phyloP scores from a whole-genome alignment of 345 rosid species.

The Hypericum androsaemum region DNA sequence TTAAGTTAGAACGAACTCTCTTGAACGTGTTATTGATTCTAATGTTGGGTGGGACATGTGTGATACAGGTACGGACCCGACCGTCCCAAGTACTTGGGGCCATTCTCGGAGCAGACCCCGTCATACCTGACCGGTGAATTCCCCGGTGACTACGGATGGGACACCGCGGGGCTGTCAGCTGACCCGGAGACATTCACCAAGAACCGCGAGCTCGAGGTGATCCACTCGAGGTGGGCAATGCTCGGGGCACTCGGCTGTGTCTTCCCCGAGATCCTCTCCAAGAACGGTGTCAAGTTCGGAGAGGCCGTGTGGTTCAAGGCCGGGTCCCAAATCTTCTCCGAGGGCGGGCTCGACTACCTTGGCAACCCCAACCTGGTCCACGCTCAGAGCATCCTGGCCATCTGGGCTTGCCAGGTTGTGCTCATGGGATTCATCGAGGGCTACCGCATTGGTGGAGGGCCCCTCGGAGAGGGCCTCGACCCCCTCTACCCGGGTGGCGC shows the following conservation, averaged over 20 bases:
- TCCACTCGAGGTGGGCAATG: slow-evolving; percentile 98
- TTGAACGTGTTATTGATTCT: not conserved
- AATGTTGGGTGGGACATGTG: slow-evolving; percentile 8
- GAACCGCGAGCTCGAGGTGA: slow-evolving; percentile 96
- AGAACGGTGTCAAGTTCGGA: slow-evolving; percentile 79
- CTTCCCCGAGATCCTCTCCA: slow-evolving; percentile 79
- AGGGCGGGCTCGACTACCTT: slow-evolving; percentile 89
- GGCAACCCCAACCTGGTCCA: slow-evolving; percentile 96
- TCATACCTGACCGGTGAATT: slow-evolving; percentile 90
- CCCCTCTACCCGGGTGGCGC: slow-evolving; percentile 96
- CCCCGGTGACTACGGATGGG: slow-evolving; percentile 97
- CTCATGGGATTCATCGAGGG: slow-evolving; percentile 96
- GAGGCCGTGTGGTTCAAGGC: slow-evolving; percentile 99
- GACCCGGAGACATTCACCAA: slow-evolving; percentile 94
- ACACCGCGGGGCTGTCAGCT: slow-evolving; percentile 91
- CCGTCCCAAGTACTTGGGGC: slow-evolving; percentile 94
- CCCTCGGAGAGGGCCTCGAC: slow-evolving; percentile 91
- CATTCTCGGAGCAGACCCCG: slow-evolving; percentile 92
- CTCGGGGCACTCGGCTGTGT: slow-evolving; percentile 87
- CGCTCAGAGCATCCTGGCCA: slow-evolving; percentile 93
- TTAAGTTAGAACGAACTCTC: not conserved
- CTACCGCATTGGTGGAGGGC: slow-evolving; percentile 93
- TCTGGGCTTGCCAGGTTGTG: slow-evolving; percentile 88
- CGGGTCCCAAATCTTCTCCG: slow-evolving; percentile 85
- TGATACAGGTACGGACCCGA: slow-evolving; percentile 86